These are phyloP conservation scores for Candida coleopterorum DNA, from an alignment of 805 yeast genomes.

Conservation along the genomic window DNA sequence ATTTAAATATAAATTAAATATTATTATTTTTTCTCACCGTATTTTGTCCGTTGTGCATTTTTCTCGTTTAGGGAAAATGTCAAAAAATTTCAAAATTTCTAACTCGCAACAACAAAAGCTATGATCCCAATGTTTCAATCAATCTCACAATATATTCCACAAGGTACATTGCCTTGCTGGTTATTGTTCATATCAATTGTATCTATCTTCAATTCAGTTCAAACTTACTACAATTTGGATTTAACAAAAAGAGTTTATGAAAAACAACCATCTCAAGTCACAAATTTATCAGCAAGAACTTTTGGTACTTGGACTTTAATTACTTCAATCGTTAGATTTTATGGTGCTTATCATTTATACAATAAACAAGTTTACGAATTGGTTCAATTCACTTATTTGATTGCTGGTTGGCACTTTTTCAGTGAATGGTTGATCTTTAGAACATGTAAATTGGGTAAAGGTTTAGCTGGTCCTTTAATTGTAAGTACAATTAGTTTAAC, in stretches of 20 bases:
- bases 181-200: slow-evolving; percentile 65
- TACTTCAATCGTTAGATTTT: slow-evolving; percentile 77
- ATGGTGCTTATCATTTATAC: slow-evolving; percentile 75
- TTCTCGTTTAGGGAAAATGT: no score
- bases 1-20: no score
- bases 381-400: slow-evolving; percentile 71
- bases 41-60: no score
- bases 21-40: no score
- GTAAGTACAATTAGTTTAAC: slow-evolving; percentile 62
- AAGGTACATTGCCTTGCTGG: slow-evolving; percentile 34
- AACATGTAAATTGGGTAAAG: slow-evolving; percentile 82
- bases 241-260: slow-evolving; percentile 81
- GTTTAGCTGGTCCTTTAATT: slow-evolving; percentile 82
- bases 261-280: slow-evolving; percentile 27
- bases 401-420: slow-evolving; percentile 82
- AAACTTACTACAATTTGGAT: slow-evolving; percentile 71
- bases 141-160: slow-evolving; percentile 8
- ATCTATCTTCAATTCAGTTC: slow-evolving; percentile 86
- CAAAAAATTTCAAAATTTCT: no score
- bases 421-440: slow-evolving; percentile 76
- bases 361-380: slow-evolving; percentile 72
- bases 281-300: slow-evolving; percentile 80
- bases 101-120: no score
- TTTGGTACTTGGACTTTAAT: slow-evolving; percentile 97
- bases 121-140: not conserved